Evolutionary conservation across 345 rosid species (phyloP).

Genomic region (Rubroshorea leprosula): DNA sequence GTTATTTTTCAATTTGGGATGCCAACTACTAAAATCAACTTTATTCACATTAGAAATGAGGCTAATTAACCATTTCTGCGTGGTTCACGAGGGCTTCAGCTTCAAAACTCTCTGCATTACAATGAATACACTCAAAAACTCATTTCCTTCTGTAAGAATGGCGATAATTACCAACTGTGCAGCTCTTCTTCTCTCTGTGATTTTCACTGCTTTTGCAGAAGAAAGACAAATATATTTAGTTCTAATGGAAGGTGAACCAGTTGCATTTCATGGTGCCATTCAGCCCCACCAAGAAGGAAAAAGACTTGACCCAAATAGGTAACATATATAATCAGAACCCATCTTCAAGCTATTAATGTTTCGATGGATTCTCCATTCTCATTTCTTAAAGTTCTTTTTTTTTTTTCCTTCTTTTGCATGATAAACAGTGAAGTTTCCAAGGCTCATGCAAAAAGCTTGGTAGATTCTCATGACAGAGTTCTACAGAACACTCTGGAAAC

Average conservation of each 20-base stretch:
- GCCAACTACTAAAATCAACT: not conserved
- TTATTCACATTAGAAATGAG: not conserved
- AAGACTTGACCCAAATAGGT: slow-evolving; percentile 34
- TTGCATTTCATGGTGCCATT: slow-evolving; percentile 34
- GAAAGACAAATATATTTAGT: slow-evolving; percentile 43
- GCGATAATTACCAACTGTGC: slow-evolving; percentile 11
- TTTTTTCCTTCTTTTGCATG: not conserved
- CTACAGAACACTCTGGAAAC: slow-evolving; percentile 42
- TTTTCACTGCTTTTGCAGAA: slow-evolving; percentile 28
- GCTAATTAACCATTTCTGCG: not conserved
- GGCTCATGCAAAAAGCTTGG: slow-evolving; percentile 45
- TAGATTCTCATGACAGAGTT: slow-evolving; percentile 54
- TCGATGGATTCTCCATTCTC: not conserved
- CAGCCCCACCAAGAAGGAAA: slow-evolving; percentile 5
- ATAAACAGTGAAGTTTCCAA: slow-evolving; percentile 33
- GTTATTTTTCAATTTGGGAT: not conserved
- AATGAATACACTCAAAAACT: not conserved
- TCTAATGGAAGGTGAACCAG: slow-evolving; percentile 58
- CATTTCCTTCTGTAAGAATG: not conserved
- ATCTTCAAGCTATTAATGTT: not conserved
- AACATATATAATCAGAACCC: not conserved
- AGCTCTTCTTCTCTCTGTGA: slow-evolving; percentile 24
- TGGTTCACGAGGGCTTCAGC: not conserved
- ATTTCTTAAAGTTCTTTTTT: not conserved
- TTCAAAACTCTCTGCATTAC: not conserved